Conservation (phyloP, 306 rosid genomes). For the Cajanus cajan region DNA sequence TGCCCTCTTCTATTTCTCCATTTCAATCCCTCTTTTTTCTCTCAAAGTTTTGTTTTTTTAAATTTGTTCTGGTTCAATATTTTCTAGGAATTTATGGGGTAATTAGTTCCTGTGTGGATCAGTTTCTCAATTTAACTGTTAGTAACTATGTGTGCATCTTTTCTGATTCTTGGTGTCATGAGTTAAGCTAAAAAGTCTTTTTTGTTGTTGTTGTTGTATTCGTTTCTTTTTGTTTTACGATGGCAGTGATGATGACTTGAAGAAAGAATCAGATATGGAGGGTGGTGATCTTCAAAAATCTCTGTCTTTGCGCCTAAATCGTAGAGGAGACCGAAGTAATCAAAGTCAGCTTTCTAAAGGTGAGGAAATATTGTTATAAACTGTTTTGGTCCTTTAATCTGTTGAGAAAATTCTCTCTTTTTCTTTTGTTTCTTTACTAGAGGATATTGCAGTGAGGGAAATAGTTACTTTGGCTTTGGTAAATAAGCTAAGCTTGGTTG, state of each 20-base stretch:
- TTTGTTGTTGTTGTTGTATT: not conserved
- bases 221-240: not conserved
- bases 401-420: not conserved
- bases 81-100: constrained; percentile 8
- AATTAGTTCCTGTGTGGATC: constrained; percentile 19
- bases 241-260: constrained; percentile 40
- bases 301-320: constrained; percentile 40
- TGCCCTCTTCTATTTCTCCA: constrained; percentile 14
- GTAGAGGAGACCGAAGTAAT: constrained; percentile 48
- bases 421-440: not conserved
- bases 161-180: not conserved
- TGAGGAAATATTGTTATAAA: constrained; percentile 1
- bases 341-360: constrained; percentile 36
- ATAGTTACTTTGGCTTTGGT: not conserved
- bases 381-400: constrained; percentile 2
- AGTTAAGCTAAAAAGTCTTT: not conserved
- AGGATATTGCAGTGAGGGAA: not conserved
- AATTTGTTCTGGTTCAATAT: not conserved
- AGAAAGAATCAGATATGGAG: constrained; percentile 40
- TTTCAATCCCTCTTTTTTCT: not conserved
- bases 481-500: constrained; percentile 17
- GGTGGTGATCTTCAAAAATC: constrained; percentile 39
- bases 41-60: constrained; percentile 29
- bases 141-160: constrained; percentile 6
- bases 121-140: constrained; percentile 18